Evolutionary conservation across 331 rosid species (phyloP), one percentile per base, ranked within the genome.

Genomic region (Acacia pycnantha): DNA sequence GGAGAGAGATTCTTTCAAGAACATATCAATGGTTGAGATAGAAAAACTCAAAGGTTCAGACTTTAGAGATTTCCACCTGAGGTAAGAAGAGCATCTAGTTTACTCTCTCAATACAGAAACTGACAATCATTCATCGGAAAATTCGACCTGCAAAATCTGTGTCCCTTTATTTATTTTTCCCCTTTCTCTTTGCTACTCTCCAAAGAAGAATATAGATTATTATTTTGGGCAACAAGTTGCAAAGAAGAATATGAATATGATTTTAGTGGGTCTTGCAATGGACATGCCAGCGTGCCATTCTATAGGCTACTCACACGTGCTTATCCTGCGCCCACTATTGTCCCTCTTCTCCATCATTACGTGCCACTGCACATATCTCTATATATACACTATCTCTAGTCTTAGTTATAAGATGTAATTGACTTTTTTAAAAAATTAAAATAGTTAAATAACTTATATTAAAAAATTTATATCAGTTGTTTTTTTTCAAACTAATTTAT

Each of bases 231-330:
- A 26, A 29, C 44, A 72, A 47, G 44, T 27, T 18, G 11, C 11
- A 47, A 43, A 71, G 76, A 26, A 47, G 77, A 72, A 72, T 72
- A 71, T 71, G 59, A 71, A 46, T 47, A 71, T 71, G 86, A 73
- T 81, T 73, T 77, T 21, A 50, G 82, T 48, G 82, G 51, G 54
- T 69, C 74, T 27, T 37, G 59, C 84, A 69, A 86, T 84, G 84
- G 85, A 84, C 76, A 68, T 90, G 59, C 88, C 93, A 94, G 97
- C 95, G 93, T 93, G 95, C 97, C 89, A 81, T 77, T 87, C 93
- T 83, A 90, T 88, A 91, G 91, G 90, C 80, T 81, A 79, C 85
- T 86, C 92, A 85, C 97, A 95, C 98, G 95, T 95, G 98, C 98
- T 91, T 89, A 82, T 87, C 95, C 90, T 86, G 94, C 87, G 88